Percentiles rank a stretch among this genome's conserved stretches.
Conservation (phyloP, 768 basidiomycete species). For the Nevesoporus exiguus region DNA sequence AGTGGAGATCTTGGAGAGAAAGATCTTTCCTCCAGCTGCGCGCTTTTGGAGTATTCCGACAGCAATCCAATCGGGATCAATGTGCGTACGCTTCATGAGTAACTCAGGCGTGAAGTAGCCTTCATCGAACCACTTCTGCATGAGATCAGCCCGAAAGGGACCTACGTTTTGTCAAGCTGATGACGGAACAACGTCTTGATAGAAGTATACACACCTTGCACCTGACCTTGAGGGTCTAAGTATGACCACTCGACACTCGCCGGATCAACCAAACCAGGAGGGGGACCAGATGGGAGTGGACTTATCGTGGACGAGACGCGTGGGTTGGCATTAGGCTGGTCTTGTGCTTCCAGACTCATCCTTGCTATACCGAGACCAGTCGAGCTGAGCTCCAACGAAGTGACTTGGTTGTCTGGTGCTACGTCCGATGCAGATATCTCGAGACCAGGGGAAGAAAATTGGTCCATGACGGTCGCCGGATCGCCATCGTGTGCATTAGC, state of each 20-base stretch:
- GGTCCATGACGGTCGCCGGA: conserved; percentile 6
- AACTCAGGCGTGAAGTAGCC: conserved; percentile 85
- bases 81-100: conserved; percentile 75
- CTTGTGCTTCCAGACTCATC: conserved; percentile 16
- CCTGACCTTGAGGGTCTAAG: conserved; percentile 84
- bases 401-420: conserved; percentile 4
- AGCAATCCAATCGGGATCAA: conserved; percentile 66
- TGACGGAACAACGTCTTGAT: background rate
- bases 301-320: conserved; percentile 9
- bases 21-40: conserved; percentile 55
- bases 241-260: conserved; percentile 83
- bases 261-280: conserved; percentile 51
- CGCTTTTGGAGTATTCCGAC: conserved; percentile 57
- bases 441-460: conserved; percentile 9
- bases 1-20: conserved; percentile 49
- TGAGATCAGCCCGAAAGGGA: conserved; percentile 81
- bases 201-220: conserved; percentile 64
- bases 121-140: conserved; percentile 94
- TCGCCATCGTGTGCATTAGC: conserved; percentile 6
- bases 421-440: conserved; percentile 9
- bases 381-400: conserved; percentile 9
- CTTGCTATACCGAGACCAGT: conserved; percentile 10
- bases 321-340: conserved; percentile 3
- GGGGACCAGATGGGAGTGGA: conserved; percentile 32
- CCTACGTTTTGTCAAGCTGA: conserved; percentile 44